Percentiles rank a stretch among this genome's conserved stretches.
These are phyloP conservation scores for Microglena sp. DNA, from an alignment of 139 green algal genomes.

Conservation along the genomic window DNA sequence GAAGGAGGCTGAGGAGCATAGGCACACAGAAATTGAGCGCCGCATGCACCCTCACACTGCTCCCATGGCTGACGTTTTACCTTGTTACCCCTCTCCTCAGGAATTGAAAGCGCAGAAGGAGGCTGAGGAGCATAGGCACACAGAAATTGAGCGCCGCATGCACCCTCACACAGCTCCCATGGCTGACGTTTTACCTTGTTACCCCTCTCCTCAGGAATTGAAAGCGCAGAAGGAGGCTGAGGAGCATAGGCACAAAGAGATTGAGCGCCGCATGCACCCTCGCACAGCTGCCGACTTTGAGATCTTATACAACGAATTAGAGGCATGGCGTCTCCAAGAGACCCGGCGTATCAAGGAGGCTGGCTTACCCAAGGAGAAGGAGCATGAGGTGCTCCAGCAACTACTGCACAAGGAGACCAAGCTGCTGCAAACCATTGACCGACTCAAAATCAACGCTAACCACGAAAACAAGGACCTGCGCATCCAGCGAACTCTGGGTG, in stretches of 20 bases:
- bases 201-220: too few species aligned
- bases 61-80: too few species aligned
- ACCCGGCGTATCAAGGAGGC: conserved; percentile 63
- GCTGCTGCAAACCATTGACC: conserved; percentile 71
- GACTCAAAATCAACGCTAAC: conserved; percentile 48
- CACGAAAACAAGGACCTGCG: conserved; percentile 44
- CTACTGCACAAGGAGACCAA: conserved; percentile 71
- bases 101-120: too few species aligned
- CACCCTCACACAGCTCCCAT: conserved; percentile 46
- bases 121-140: conserved; percentile 29
- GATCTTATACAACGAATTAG: conserved; percentile 68
- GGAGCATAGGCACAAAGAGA: conserved; percentile 45
- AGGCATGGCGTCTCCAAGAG: conserved; percentile 62
- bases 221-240: conserved; percentile 31
- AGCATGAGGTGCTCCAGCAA: conserved; percentile 53
- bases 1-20: conserved; percentile 29
- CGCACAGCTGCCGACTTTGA: conserved; percentile 65
- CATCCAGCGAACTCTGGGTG: conserved; percentile 35
- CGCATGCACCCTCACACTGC: conserved; percentile 65
- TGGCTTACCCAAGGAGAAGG: conserved; percentile 41
- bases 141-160: conserved; percentile 63
- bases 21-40: conserved; percentile 51
- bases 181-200: too few species aligned
- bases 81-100: too few species aligned
- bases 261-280: conserved; percentile 69